Evolutionary conservation across 768 basidiomycete species (phyloP), one percentile per base, ranked within the genome.

Genomic region (Lactifluus piperatus): DNA sequence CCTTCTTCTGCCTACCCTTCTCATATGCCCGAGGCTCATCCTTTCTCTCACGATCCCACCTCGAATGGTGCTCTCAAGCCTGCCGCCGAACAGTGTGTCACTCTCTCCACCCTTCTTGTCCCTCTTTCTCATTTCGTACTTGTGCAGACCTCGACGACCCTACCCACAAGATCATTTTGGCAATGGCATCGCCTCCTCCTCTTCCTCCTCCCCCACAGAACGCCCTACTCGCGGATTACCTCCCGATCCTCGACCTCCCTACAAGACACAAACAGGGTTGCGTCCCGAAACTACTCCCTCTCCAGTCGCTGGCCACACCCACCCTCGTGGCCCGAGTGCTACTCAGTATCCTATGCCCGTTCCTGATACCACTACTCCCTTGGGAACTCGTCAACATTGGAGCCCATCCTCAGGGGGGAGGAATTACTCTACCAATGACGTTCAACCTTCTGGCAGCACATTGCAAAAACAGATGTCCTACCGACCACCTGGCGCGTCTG

Each of bases 401-500:
- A 54, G 32, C 18, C 37, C 49, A 46, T 30, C 60, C 0, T 1
- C 59, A 18, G 10, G 48, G 20, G 56, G 39, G 27, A 64, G 62
- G 34, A 27, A 53, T 36, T 45, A 56, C n/a, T 32, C 22, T 11
- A 11, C 24, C 46, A 62, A 59, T 29, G 63, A 56, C 16, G 37
- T 5, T 46, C 54, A 56, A 34, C 34, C 56, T 26, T 39, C 62
- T n/a, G 49, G 47, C 26, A 30, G 44, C 13, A 16, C 48, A 16
- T 43, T 53, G 7, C 60, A 49, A 39, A 60, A 61, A 48, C 62
- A 63, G 20, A 20, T 62, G 8, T 67, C 70, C 24, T 62, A 57
- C 16, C 67, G 69, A 29, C 68, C 71, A 4, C 52, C 67, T 20
- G 67, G 69, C 55, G 69, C 69, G 14, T 60, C 64, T 57, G 65